Evolutionary conservation across 73 alveolate species (phyloP), one percentile per base, ranked within the genome.

Genomic region (Blepharisma stoltei): DNA sequence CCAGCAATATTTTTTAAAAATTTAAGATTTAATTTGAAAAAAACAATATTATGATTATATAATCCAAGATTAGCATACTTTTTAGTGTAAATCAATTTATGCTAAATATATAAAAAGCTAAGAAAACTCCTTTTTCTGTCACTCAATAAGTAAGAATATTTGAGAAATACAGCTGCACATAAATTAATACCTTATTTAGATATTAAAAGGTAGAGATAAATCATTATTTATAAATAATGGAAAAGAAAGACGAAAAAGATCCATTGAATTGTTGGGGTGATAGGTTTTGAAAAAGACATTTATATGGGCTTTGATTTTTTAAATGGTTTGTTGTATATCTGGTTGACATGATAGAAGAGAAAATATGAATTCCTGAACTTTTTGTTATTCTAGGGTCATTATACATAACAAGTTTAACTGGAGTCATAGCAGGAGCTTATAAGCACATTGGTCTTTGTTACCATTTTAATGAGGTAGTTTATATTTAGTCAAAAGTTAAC

Each of bases 211-310:
- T 32, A 1, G 41, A 32, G 41, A 32, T 32, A 32, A 32, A 32
- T 32, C 3, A 32, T 32, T 32, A 32, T 32, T 32, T 32, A 32
- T 32, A 32, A 32, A 32, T 32, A 32, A 32, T 32, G 41, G 41
- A 32, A 32, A 32, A 32, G 41, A 32, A 32, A 32, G 41, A 1
- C 0, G 41, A 32, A 32, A 32, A 3, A 32, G 46, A 60, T 14
- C 73, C 73, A 9, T 25, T 60, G 37, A 60, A 60, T 60, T 60
- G 49, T 5, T 8, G 14, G 45, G 73, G 73, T 14, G 73, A 60
- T 14, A 25, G 23, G 5, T 60, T 60, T 60, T 60, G 73, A 38
- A 60, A 18, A 18, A 60, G 46, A 20, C 73, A 60, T 60, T 60
- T 60, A 8, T 14, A 60, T 2, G 45, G 14, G 5, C 23, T 60